These are phyloP conservation scores for Phytophthora lateralis DNA, from an alignment of 352 stramenopile species.

Conservation along the genomic window DNA sequence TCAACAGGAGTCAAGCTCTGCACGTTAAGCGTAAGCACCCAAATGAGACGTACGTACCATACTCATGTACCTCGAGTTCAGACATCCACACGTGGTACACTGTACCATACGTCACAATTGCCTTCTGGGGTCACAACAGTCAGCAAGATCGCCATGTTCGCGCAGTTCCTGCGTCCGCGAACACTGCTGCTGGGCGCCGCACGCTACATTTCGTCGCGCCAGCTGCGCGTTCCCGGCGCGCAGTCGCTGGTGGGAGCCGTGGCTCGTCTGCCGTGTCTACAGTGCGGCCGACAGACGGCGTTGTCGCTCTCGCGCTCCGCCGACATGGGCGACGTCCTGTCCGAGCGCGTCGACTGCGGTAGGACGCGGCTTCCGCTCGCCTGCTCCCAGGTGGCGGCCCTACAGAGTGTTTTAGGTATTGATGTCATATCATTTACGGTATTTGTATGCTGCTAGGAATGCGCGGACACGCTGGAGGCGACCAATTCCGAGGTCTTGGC, in stretches of 20 bases:
- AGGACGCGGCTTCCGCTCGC: conserved; percentile 48
- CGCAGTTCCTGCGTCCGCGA: conserved; percentile 17
- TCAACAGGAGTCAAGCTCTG: conserved; percentile 19
- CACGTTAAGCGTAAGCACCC: conserved; percentile 31
- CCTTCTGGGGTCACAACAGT: no score
- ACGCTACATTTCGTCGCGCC: conserved; percentile 18
- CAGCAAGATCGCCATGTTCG: conserved; percentile 27
- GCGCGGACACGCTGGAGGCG: conserved; percentile 33
- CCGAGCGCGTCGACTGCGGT: conserved; percentile 37
- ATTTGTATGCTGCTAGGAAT: conserved; percentile 31
- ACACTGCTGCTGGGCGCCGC: conserved; percentile 7
- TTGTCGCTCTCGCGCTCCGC: conserved; percentile 24
- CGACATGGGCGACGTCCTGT: conserved; percentile 30
- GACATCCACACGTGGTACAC: conserved; percentile 10
- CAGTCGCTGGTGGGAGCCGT: conserved; percentile 42
- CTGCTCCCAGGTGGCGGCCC: conserved; percentile 45
- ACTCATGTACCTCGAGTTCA: conserved; percentile 1
- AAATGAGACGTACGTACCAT: conserved; percentile 24
- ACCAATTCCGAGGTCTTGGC: conserved; percentile 32
- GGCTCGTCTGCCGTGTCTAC: conserved; percentile 52
- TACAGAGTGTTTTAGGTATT: background rate
- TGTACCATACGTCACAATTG: no score
- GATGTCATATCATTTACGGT: conserved; percentile 5
- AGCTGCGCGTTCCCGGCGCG: conserved; percentile 19
- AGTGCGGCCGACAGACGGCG: conserved; percentile 37